Base-by-base conservation (phyloP, 1,284 basidiomycete species). In the Afroboletus lepidellus region DNA sequence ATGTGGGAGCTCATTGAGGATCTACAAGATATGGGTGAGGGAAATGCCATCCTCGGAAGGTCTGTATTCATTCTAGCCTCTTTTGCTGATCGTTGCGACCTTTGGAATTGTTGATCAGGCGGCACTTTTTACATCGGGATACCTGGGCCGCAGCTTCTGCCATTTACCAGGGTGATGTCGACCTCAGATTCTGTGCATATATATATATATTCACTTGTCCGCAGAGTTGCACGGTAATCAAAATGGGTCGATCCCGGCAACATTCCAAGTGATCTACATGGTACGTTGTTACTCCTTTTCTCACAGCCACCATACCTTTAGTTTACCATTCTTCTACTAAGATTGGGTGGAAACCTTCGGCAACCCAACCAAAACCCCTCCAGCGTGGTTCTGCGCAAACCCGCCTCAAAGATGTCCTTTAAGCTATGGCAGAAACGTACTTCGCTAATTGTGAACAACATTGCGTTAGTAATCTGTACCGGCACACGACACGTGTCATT, bases 331-430 rank as follows among this genome's bases (percentile, higher is more conserved):
- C 29, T n/a, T 30, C 23, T 12, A 16, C 29, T 33, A 59, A 96
- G 93, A 98, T 99, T 70, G 96, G 97, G n/a, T 99, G 97, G 96
- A 98, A 95, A 67, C 94, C 95, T 18, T 81, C 86, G 3, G 83
- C 88, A 1, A 85, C 72, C 23, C 93, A 98, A 71, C 90, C 88
- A 6, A 88, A 93, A 69, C 85, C 94, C 0, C 75, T 96, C 5
- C 82, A 90, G 65, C 76, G 94, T 63, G 96, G 96, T n/a, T 81
- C 86, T 3, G 96, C 84, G 3, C 74, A 90, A 70, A 82, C 84
- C 0, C 92, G 80, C 61, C 71, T 99, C 46, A 91, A 92, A 69
- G 90, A 98, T 42, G 78, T 92, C 15, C 69, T 95, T 41, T 87
- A 21, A 38, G 20, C 2, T 37, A 37, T 12, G 3, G 29, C 9